phyloP scores from a whole-genome alignment of 202 grass and related monocot genomes.

The Saccharum hybrid region DNA sequence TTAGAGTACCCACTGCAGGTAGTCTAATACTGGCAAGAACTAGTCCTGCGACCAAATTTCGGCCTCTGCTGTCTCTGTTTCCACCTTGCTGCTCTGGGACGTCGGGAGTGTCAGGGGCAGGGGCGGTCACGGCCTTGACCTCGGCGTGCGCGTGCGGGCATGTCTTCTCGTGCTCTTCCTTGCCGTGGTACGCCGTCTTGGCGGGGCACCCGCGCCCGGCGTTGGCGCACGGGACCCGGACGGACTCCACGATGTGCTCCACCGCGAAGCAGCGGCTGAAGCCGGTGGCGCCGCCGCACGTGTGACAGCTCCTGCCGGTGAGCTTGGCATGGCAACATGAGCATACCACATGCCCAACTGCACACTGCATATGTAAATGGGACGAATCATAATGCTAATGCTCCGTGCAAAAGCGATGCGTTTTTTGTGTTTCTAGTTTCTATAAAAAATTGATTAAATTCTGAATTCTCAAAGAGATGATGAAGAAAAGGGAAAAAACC shows the following conservation, averaged over 20 bases:
- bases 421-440: too few species aligned
- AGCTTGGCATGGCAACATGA: background rate
- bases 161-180: background rate
- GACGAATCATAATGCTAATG: too few species aligned
- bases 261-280: conserved; percentile 22
- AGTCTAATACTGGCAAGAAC: too few species aligned
- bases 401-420: too few species aligned
- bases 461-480: background rate
- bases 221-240: conserved; percentile 5
- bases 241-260: background rate
- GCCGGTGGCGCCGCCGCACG: background rate
- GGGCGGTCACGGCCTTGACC: background rate
- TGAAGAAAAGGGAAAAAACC: background rate
- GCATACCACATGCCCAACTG: conserved; percentile 2
- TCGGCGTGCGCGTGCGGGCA: background rate
- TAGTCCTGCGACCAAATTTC: background rate
- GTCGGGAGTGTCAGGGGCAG: too few species aligned
- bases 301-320: background rate
- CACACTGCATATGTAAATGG: background rate
- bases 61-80: background rate
- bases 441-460: too few species aligned
- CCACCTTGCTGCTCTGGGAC: too few species aligned
- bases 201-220: background rate
- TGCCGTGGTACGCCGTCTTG: background rate
- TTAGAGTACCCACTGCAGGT: too few species aligned